Percentiles rank a stretch among this genome's conserved stretches.
phyloP scores from a whole-genome alignment of 2,329 filamentous ascomycete species.

The Colletotrichum lupini region DNA sequence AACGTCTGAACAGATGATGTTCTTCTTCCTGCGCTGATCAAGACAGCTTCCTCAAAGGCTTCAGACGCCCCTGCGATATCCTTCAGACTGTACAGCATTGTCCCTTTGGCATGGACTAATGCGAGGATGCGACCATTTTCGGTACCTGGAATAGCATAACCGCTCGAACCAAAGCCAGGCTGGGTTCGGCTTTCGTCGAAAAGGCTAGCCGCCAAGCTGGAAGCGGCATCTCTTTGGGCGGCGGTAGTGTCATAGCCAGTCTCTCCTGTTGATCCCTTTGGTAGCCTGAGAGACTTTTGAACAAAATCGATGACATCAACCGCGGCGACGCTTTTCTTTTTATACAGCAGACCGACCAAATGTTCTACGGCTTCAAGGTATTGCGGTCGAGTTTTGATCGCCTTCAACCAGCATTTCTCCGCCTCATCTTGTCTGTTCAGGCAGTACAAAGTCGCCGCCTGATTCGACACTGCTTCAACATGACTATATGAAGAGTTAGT shows the following conservation, averaged over 20 bases:
- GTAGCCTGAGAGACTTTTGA: constrained; percentile 71
- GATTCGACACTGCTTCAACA: constrained; percentile 93
- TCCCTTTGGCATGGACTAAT: constrained; percentile 97
- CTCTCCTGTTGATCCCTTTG: constrained; percentile 44
- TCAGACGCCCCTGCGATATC: constrained; percentile 83
- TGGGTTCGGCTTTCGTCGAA: constrained; percentile 37
- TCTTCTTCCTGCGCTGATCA: constrained; percentile 83
- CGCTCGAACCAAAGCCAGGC: constrained; percentile 67
- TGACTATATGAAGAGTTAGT: constrained; percentile 63
- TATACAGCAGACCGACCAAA: constrained; percentile 88
- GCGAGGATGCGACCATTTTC: constrained; percentile 95
- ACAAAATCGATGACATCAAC: constrained; percentile 89
- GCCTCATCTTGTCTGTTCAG: constrained; percentile 86
- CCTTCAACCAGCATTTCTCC: constrained; percentile 84
- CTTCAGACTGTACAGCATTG: constrained; percentile 92
- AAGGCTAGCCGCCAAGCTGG: not conserved
- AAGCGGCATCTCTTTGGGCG: not conserved
- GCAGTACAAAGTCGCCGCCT: constrained; percentile 88
- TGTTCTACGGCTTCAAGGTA: constrained; percentile 97
- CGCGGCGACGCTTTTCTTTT: constrained; percentile 84
- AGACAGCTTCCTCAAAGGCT: constrained; percentile 93
- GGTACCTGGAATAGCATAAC: constrained; percentile 83
- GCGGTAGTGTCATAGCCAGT: constrained; percentile 42
- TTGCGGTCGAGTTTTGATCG: constrained; percentile 84
- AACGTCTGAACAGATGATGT: constrained; percentile 79